Conservation (phyloP, 768 basidiomycete genomes). For the Tubosaeta sp. region DNA sequence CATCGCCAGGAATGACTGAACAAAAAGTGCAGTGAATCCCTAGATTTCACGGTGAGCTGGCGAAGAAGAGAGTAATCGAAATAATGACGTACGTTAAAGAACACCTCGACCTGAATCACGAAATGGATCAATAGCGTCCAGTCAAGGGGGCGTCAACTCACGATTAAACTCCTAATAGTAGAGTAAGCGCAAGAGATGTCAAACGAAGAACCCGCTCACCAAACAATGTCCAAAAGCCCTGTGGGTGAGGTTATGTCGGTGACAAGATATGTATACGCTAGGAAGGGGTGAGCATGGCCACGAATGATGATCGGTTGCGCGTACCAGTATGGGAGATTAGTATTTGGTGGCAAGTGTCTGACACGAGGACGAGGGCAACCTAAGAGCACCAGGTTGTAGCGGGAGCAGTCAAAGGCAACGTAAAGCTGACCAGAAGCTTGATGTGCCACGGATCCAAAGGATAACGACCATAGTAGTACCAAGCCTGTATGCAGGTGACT, state of each 20-base stretch:
- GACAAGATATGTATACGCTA: conserved; percentile 49
- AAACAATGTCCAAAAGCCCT: conserved; percentile 37
- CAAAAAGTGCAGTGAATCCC: conserved; percentile 49
- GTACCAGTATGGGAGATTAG: conserved; percentile 53
- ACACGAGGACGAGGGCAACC: conserved; percentile 51
- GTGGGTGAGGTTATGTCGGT: conserved; percentile 33
- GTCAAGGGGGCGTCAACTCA: conserved; percentile 1
- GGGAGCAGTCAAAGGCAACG: background rate
- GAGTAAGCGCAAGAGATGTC: background rate
- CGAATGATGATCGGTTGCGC: background rate
- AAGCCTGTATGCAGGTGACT: conserved; percentile 58
- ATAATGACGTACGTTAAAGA: conserved; percentile 43
- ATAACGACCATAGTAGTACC: conserved; percentile 50
- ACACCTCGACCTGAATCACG: conserved; percentile 42
- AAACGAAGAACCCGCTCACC: conserved; percentile 30
- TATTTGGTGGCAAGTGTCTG: conserved; percentile 54
- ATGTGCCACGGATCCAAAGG: conserved; percentile 50
- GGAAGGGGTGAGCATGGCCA: background rate
- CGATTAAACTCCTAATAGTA: conserved; percentile 23
- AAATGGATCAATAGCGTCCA: conserved; percentile 1
- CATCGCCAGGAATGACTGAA: conserved; percentile 54
- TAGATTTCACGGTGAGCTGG: conserved; percentile 5
- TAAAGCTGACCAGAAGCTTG: conserved; percentile 41
- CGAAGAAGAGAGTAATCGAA: background rate
- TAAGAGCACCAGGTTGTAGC: conserved; percentile 16